phyloP scores from a whole-genome alignment of 1,139 yeast genomes.

The Kodamaea arcana region DNA sequence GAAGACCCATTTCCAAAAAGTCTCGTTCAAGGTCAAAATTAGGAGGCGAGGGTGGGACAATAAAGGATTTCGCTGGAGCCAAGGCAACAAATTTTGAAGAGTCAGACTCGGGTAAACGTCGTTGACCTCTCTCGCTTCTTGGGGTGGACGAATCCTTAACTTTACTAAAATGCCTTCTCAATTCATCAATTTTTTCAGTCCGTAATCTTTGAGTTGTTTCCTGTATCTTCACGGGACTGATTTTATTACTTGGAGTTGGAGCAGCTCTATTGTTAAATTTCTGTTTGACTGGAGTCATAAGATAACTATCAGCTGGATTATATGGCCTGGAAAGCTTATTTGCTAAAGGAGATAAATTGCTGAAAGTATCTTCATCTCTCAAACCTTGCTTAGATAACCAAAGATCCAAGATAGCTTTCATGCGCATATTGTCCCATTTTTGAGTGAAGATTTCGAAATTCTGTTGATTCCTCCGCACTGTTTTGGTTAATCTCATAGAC shows the following conservation, averaged over 20 bases:
- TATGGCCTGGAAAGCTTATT: constrained; percentile 13
- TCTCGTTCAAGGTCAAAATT: constrained; percentile 16
- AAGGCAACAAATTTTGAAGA: constrained; percentile 6
- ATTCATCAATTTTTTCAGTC: constrained; percentile 32
- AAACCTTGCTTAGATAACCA: constrained; percentile 23
- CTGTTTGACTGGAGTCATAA: constrained; percentile 34
- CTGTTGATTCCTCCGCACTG: constrained; percentile 31
- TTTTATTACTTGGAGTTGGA: constrained; percentile 19
- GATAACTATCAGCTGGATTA: constrained; percentile 18
- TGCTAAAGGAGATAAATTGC: constrained; percentile 37
- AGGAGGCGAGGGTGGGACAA: constrained; percentile 32
- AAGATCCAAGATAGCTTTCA: constrained; percentile 32
- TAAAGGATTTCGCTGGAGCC: constrained; percentile 5
- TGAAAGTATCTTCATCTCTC: constrained; percentile 13
- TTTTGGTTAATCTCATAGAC: constrained; percentile 37
- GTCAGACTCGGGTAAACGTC: constrained; percentile 4
- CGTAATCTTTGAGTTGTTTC: constrained; percentile 37
- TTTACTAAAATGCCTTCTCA: constrained; percentile 31
- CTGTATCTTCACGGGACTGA: constrained; percentile 39
- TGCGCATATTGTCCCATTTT: constrained; percentile 29
- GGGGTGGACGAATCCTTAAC: constrained; percentile 17
- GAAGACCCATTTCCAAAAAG: constrained; percentile 3
- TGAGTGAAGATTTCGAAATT: constrained; percentile 32
- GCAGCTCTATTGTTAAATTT: constrained; percentile 13
- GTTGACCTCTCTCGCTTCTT: neutral